These are phyloP conservation scores for Rhizophora apiculata DNA, from an alignment of 345 rosid genomes.

Conservation along the genomic window DNA sequence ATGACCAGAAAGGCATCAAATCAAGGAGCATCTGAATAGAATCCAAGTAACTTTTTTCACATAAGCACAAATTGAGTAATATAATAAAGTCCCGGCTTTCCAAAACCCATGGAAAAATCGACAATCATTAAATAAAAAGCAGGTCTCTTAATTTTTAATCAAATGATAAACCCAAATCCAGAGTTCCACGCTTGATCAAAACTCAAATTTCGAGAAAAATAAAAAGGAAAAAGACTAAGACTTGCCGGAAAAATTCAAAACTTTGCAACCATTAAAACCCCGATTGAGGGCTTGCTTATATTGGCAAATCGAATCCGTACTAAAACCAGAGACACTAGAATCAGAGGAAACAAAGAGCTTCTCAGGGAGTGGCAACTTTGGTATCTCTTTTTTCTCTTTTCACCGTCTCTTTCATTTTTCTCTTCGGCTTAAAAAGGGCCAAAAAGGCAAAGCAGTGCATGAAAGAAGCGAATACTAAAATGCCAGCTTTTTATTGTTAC, in stretches of 20 bases:
- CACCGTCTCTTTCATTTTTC: neutral
- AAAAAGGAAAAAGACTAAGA: conserved; percentile 17
- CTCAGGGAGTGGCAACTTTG: conserved; percentile 17
- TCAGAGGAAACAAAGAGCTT: conserved; percentile 21
- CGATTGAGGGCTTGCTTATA: neutral
- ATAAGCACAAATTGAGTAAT: conserved; percentile 53
- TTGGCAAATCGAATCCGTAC: neutral
- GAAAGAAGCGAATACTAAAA: conserved; percentile 7
- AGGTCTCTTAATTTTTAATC: conserved; percentile 26
- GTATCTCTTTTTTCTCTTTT: conserved; percentile 7
- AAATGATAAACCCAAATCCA: conserved; percentile 29
- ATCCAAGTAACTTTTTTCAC: conserved; percentile 37
- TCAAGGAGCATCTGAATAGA: conserved; percentile 47
- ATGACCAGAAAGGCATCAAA: conserved; percentile 35
- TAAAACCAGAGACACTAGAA: neutral
- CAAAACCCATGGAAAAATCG: conserved; percentile 47
- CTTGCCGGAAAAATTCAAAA: conserved; percentile 12
- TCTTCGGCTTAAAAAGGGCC: conserved; percentile 9
- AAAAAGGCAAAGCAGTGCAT: conserved; percentile 7
- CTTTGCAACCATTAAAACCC: conserved; percentile 13
- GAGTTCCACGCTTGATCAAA: conserved; percentile 13
- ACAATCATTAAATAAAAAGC: conserved; percentile 24
- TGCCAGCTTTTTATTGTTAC: conserved; percentile 8
- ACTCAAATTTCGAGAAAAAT: neutral
- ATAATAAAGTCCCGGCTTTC: conserved; percentile 45